phyloP scores from a whole-genome alignment of 495 filamentous ascomycete genomes.

The Aspergillus bertholletiae region DNA sequence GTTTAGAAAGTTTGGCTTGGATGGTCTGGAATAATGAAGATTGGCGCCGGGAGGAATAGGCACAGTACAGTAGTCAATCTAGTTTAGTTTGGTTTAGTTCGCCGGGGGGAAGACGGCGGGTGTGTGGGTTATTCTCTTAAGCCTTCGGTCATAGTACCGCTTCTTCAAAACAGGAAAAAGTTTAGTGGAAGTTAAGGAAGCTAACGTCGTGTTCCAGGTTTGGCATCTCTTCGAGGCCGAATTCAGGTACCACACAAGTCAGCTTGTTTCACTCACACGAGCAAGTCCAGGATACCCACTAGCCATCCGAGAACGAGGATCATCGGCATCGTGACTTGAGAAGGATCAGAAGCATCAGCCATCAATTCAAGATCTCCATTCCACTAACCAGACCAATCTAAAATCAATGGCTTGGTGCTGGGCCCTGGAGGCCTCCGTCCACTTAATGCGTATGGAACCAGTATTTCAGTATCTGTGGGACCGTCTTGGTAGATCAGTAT shows the following conservation, averaged over 20 bases:
- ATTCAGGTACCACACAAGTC: conserved; percentile 15
- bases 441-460: conserved; percentile 13
- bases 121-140: not conserved
- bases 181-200: conserved; percentile 8
- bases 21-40: conserved; percentile 21
- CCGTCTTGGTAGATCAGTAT: conserved; percentile 6
- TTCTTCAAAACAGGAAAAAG: conserved; percentile 4
- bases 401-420: not conserved
- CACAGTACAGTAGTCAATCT: conserved; percentile 13
- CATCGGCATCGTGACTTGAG: conserved; percentile 2
- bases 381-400: conserved; percentile 2
- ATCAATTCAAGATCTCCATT: not conserved
- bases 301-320: not conserved
- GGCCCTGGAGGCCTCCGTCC: conserved; percentile 15
- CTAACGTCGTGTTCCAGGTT: conserved; percentile 4
- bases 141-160: not conserved
- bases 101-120: not conserved
- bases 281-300: conserved; percentile 1
- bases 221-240: conserved; percentile 16
- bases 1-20: conserved; percentile 11
- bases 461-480: conserved; percentile 10
- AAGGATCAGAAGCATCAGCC: conserved; percentile 3
- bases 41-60: conserved; percentile 24
- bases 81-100: conserved; percentile 4
- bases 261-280: conserved; percentile 18